Evolutionary conservation across 2,329 filamentous ascomycete species (phyloP).

Genomic region (Penicillium sp.): DNA sequence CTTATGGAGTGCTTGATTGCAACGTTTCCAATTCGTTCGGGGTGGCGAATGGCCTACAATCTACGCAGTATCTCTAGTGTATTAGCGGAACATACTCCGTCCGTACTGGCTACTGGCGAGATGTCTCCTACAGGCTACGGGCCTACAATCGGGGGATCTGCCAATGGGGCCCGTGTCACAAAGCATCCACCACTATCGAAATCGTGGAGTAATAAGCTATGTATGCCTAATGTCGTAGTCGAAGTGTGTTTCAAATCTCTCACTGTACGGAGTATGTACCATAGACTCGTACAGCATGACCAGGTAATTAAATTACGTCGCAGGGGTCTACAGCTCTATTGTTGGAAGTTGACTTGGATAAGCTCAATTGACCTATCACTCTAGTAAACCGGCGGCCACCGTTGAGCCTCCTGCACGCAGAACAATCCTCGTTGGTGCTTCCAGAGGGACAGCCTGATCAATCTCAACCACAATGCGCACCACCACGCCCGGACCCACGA

Average conservation of each 20-base stretch:
- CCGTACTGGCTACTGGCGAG: neutral
- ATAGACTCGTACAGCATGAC: neutral
- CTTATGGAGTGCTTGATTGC: neutral
- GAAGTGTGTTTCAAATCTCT: too few relatives aligned
- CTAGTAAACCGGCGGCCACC: conserved; percentile 80
- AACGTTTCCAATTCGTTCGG: neutral
- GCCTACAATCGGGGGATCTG: conserved; percentile 10
- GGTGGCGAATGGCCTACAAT: conserved; percentile 11
- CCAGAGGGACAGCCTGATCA: conserved; percentile 70
- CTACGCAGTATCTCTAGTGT: too few relatives aligned
- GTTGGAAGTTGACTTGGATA: too few relatives aligned
- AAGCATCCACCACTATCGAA: neutral
- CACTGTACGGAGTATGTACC: too few relatives aligned
- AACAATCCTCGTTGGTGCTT: conserved; percentile 74
- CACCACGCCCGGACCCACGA: conserved; percentile 74
- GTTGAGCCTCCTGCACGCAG: conserved; percentile 77
- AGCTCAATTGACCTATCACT: conserved; percentile 36
- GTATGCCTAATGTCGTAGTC: too few relatives aligned
- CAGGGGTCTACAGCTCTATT: too few relatives aligned
- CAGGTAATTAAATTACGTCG: neutral
- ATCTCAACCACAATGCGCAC: conserved; percentile 74
- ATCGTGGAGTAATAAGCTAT: neutral
- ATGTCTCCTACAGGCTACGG: neutral
- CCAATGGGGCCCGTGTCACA: conserved; percentile 10
- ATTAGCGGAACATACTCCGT: neutral